Evolutionary conservation across 768 basidiomycete species (phyloP).

Genomic region (Paxillus ammoniavirescens): DNA sequence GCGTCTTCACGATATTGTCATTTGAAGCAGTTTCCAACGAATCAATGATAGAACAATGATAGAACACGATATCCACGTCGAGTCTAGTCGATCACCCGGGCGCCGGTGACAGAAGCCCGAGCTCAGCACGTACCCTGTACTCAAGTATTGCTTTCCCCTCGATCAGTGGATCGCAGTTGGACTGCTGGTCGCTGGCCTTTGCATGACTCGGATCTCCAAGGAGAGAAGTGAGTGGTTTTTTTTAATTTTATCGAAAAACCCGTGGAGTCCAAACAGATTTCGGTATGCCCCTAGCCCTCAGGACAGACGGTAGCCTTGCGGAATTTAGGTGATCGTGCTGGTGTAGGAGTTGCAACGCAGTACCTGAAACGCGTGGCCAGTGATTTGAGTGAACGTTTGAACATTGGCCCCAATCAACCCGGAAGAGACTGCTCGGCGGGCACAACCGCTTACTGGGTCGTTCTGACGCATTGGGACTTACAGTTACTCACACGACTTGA

Average conservation of each 20-base stretch:
- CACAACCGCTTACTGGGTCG: too few species aligned
- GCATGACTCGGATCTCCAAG: neutral
- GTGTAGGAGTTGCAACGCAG: neutral
- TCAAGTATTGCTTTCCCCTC: neutral
- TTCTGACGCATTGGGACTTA: too few species aligned
- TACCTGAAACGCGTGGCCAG: neutral
- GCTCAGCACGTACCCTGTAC: neutral
- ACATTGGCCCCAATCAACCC: too few species aligned
- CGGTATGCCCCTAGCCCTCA: neutral
- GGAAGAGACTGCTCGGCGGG: too few species aligned
- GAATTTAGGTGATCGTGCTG: neutral
- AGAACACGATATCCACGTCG: neutral
- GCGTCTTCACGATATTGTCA: neutral
- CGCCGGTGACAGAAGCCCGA: neutral
- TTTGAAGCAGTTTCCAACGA: neutral
- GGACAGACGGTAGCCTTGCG: neutral
- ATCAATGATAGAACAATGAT: conserved; percentile 4
- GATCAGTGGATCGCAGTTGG: too few species aligned
- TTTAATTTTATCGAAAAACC: neutral
- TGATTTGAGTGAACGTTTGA: neutral
- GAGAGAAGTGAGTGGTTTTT: neutral
- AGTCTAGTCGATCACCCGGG: neutral
- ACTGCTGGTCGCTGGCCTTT: too few species aligned
- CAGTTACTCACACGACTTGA: too few species aligned
- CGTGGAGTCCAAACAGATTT: neutral